These are phyloP conservation scores for Lepiota venenata DNA, from an alignment of 768 basidiomycete genomes.

Conservation along the genomic window DNA sequence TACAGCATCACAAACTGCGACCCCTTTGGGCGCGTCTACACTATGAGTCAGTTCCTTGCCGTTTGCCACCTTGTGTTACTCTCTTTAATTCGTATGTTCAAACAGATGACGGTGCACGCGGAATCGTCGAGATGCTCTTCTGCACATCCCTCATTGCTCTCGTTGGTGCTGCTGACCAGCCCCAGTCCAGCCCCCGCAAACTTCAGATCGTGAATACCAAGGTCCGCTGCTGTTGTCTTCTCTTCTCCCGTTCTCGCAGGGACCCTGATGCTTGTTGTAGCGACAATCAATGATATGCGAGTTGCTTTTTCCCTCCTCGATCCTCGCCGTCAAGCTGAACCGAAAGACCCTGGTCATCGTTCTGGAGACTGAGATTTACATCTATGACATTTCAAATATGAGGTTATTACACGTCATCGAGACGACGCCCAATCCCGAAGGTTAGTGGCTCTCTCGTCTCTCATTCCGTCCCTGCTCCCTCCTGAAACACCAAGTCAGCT, in stretches of 20 bases:
- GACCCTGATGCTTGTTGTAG: constrained; percentile 35
- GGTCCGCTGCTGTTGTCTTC: constrained; percentile 38
- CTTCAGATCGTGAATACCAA: constrained; percentile 99
- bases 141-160: constrained; percentile 97
- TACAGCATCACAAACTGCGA: constrained; percentile 98
- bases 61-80: too few relatives aligned
- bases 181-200: constrained; percentile 86
- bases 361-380: constrained; percentile 96
- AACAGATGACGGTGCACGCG: constrained; percentile 87
- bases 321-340: constrained; percentile 97
- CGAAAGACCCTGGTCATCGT: constrained; percentile 95
- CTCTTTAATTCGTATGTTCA: too few relatives aligned
- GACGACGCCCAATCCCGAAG: constrained; percentile 93
- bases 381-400: constrained; percentile 99
- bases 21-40: constrained; percentile 94
- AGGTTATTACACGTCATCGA: constrained; percentile 95
- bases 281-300: constrained; percentile 99
- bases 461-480: neutral
- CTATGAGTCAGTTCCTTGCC: constrained; percentile 69
- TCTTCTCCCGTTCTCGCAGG: neutral
- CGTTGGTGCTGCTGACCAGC: constrained; percentile 93
- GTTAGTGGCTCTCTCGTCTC: constrained; percentile 36
- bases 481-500: neutral
- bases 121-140: constrained; percentile 99
- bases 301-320: constrained; percentile 93